phyloP scores from a whole-genome alignment of 164 flowering plant genomes.

The Nelumbo lutea region DNA sequence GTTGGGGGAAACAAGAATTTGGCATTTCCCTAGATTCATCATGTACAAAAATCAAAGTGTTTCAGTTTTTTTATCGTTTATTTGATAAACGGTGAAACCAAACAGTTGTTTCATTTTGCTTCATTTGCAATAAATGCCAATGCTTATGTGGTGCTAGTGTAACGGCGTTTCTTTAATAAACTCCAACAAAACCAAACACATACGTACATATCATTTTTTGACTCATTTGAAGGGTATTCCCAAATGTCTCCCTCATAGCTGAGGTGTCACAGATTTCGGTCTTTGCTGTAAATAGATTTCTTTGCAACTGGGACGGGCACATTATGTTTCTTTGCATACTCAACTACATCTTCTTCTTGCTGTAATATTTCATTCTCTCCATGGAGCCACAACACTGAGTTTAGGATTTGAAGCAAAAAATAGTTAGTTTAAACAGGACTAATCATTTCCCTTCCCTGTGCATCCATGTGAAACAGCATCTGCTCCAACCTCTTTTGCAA shows the following conservation, averaged over 20 bases:
- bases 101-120: too few species aligned
- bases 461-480: constrained; percentile 99
- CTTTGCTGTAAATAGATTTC: constrained; percentile 94
- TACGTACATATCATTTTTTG: constrained; percentile 73
- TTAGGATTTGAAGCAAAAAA: constrained; percentile 92
- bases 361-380: constrained; percentile 93
- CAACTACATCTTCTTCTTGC: constrained; percentile 97
- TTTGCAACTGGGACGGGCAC: constrained; percentile 95
- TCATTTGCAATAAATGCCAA: too few species aligned
- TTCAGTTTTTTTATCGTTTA: too few species aligned
- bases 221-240: constrained; percentile 95
- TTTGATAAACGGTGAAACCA: too few species aligned
- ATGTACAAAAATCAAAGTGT: too few species aligned
- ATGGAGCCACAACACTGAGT: constrained; percentile 91
- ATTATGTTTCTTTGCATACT: constrained; percentile 90
- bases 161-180: too few species aligned
- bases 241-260: constrained; percentile 98
- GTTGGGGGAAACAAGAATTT: too few species aligned
- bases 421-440: constrained; percentile 93
- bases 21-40: too few species aligned
- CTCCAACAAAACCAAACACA: too few species aligned
- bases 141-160: too few species aligned
- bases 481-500: constrained; percentile 94
- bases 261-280: constrained; percentile 91
- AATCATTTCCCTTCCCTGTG: constrained; percentile 98